Percentiles rank a stretch among this genome's conserved stretches.
These are phyloP conservation scores for Isatis tinctoria DNA, from an alignment of 345 rosid species.

Conservation along the genomic window DNA sequence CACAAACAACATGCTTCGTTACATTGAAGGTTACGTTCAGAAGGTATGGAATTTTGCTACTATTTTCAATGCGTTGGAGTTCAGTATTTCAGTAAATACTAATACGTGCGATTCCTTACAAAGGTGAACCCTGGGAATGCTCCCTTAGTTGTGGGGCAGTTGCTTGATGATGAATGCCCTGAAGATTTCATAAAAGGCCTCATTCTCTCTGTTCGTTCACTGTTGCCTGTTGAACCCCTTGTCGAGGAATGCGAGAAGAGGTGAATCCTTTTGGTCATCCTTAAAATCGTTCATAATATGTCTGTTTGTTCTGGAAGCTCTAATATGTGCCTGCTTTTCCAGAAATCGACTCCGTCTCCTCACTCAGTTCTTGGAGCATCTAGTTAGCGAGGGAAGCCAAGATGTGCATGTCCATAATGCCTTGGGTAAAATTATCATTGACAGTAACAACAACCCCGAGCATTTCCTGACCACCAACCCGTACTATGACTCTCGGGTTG, in stretches of 20 bases:
- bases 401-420: constrained; percentile 99
- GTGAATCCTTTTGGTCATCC: constrained; percentile 32
- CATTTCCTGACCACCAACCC: constrained; percentile 97
- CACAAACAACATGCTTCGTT: constrained; percentile 89
- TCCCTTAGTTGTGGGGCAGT: constrained; percentile 87
- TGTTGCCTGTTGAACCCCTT: constrained; percentile 85
- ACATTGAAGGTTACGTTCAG: constrained; percentile 98
- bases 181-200: constrained; percentile 99
- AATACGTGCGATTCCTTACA: neutral
- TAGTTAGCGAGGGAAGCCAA: constrained; percentile 99
- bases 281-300: neutral
- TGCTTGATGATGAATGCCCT: constrained; percentile 96
- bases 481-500: constrained; percentile 96
- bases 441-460: constrained; percentile 98
- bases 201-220: constrained; percentile 81
- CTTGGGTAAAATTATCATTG: constrained; percentile 97
- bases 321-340: constrained; percentile 33
- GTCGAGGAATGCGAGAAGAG: constrained; percentile 92
- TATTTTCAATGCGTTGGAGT: neutral
- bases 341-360: constrained; percentile 99
- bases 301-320: constrained; percentile 3
- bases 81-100: neutral
- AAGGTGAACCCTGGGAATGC: constrained; percentile 99
- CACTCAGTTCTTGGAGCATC: constrained; percentile 98
- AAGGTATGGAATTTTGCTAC: constrained; percentile 50